Conservation (phyloP, 495 filamentous ascomycete genomes). For the Podospora anserina region DNA sequence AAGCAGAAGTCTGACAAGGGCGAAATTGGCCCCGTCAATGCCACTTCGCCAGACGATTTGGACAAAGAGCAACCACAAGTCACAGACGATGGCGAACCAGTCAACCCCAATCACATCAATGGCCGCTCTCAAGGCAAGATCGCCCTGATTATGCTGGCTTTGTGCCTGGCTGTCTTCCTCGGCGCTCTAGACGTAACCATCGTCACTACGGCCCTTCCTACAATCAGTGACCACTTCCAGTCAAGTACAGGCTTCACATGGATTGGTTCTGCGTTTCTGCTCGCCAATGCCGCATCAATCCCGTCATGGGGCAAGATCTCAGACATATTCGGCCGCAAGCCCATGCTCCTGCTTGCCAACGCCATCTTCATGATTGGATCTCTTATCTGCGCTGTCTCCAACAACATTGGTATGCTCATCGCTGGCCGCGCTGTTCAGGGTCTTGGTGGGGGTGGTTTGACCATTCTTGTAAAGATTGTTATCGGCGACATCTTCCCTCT, state of each 20-base stretch:
- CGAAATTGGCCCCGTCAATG: background rate
- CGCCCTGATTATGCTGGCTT: background rate
- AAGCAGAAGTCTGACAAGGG: background rate
- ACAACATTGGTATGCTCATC: background rate
- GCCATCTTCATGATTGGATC: background rate
- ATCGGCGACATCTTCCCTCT: background rate
- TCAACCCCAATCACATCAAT: background rate
- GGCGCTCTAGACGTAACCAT: background rate
- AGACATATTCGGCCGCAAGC: background rate
- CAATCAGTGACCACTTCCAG: background rate
- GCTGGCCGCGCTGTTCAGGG: background rate
- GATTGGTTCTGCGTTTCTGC: background rate
- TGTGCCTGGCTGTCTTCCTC: conserved; percentile 1
- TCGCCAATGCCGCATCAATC: background rate
- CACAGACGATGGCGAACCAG: too few species aligned
- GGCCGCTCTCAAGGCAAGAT: background rate
- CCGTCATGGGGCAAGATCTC: background rate
- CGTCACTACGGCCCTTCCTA: background rate
- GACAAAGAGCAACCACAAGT: background rate
- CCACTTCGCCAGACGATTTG: background rate
- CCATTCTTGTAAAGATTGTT: background rate
- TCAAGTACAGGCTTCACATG: background rate
- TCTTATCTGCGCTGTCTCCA: background rate
- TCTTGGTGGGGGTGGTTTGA: background rate
- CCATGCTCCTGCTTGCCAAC: background rate